Conservation (phyloP, 176 grass and related monocot species). For the Hyparrhenia diplandra region DNA sequence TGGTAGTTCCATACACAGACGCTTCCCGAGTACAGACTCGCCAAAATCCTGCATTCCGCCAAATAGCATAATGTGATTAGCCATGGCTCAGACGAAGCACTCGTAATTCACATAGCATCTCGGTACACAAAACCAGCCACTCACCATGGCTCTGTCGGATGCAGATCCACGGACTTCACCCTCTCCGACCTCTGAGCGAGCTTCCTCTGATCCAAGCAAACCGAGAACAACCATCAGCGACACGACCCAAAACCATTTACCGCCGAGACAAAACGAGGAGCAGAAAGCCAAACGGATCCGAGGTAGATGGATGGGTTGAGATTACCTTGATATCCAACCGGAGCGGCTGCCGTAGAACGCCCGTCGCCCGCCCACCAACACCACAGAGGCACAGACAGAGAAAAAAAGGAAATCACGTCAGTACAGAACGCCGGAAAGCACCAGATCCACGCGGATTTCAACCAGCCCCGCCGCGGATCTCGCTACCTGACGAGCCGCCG, state of each 20-base stretch:
- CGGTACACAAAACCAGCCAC: not conserved
- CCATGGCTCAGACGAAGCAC: not conserved
- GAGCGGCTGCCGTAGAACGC: slow-evolving; percentile 70
- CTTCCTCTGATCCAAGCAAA: slow-evolving; percentile 86
- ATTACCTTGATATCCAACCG: slow-evolving; percentile 98
- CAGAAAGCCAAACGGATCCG: slow-evolving; percentile 36
- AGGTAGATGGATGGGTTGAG: not conserved
- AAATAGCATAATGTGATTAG: slow-evolving; percentile 1
- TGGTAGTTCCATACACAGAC: slow-evolving; percentile 99
- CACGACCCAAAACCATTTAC: not conserved
- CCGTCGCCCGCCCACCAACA: not conserved
- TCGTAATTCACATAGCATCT: not conserved
- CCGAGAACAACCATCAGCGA: slow-evolving; percentile 20
- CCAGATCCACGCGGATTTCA: slow-evolving; percentile 45
- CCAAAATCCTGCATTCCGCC: slow-evolving; percentile 69
- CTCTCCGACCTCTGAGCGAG: slow-evolving; percentile 95
- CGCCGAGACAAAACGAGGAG: not conserved
- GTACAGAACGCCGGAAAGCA: not conserved
- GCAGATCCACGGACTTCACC: slow-evolving; percentile 98
- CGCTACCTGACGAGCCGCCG: not conserved
- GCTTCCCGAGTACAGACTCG: slow-evolving; percentile 90
- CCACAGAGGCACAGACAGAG: not conserved
- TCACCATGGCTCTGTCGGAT: slow-evolving; percentile 98
- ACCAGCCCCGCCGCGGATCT: slow-evolving; percentile 35
- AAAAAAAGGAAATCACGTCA: slow-evolving; percentile 29